phyloP scores from a whole-genome alignment of 768 basidiomycete species.

The Suillus plorans region DNA sequence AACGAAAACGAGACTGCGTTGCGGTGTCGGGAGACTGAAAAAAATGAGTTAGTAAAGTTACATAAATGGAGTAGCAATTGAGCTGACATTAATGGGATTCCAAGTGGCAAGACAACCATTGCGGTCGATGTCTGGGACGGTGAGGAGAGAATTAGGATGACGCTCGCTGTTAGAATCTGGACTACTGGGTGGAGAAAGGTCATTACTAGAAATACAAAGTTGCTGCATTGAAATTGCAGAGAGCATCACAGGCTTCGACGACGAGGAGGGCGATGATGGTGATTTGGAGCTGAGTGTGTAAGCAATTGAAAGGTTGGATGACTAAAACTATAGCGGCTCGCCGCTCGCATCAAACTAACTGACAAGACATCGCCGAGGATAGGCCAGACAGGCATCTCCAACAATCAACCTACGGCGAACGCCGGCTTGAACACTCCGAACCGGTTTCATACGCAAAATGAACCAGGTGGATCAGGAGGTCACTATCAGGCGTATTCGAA shows the following conservation, averaged over 20 bases:
- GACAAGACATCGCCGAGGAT: no score
- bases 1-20: conserved; percentile 25
- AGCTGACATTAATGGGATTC: not conserved
- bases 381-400: no score
- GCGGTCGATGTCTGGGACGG: conserved; percentile 10
- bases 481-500: no score
- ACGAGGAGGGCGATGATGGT: conserved; percentile 4
- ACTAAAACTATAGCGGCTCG: not conserved
- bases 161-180: not conserved
- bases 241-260: conserved; percentile 28
- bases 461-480: no score
- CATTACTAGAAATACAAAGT: conserved; percentile 14
- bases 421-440: no score
- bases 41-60: conserved; percentile 13
- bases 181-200: not conserved
- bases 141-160: not conserved
- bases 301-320: conserved; percentile 1
- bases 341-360: no score
- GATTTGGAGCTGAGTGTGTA: not conserved
- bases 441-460: no score
- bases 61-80: no score
- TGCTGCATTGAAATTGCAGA: conserved; percentile 38
- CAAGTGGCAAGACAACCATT: conserved; percentile 2
- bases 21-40: conserved; percentile 2
- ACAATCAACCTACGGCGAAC: no score